Percentiles rank a stretch among this genome's conserved stretches.
Conservation (phyloP, 2,329 filamentous ascomycete genomes). For the Diaporthe citrichinensis region DNA sequence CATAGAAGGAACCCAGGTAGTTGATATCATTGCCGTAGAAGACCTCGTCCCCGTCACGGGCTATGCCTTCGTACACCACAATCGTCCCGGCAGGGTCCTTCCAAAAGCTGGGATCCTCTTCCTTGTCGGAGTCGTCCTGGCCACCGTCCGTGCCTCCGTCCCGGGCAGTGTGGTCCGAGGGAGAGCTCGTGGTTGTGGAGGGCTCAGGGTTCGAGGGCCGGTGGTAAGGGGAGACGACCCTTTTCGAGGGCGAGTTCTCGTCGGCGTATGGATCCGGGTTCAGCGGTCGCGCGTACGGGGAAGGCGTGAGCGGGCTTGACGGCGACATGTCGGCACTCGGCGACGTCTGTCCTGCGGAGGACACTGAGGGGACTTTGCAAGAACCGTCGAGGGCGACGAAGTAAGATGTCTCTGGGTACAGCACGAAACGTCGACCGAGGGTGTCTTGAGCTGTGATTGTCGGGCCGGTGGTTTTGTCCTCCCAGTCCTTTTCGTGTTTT, state of each 20-base stretch:
- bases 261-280: slow-evolving; percentile 28
- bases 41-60: slow-evolving; percentile 18
- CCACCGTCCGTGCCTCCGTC: not conserved
- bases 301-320: not conserved
- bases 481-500: not conserved
- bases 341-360: not conserved
- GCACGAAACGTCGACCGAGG: slow-evolving; percentile 10
- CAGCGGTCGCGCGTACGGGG: not conserved
- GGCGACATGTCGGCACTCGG: not conserved
- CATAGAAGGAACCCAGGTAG: slow-evolving; percentile 34
- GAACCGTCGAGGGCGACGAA: slow-evolving; percentile 5
- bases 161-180: not conserved
- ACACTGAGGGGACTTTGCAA: not conserved
- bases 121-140: not conserved
- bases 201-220: not conserved
- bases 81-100: slow-evolving; percentile 28
- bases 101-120: slow-evolving; percentile 7
- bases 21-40: slow-evolving; percentile 34
- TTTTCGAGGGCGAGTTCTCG: slow-evolving; percentile 18
- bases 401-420: slow-evolving; percentile 26
- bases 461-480: not conserved
- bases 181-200: not conserved
- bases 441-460: slow-evolving; percentile 7
- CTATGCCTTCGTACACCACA: slow-evolving; percentile 35
- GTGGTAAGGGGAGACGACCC: not conserved